Percentiles rank a stretch among this genome's conserved stretches.
Evolutionary conservation across 2,329 filamentous ascomycete species (phyloP).

Genomic region (Ceratocystis cubensis): DNA sequence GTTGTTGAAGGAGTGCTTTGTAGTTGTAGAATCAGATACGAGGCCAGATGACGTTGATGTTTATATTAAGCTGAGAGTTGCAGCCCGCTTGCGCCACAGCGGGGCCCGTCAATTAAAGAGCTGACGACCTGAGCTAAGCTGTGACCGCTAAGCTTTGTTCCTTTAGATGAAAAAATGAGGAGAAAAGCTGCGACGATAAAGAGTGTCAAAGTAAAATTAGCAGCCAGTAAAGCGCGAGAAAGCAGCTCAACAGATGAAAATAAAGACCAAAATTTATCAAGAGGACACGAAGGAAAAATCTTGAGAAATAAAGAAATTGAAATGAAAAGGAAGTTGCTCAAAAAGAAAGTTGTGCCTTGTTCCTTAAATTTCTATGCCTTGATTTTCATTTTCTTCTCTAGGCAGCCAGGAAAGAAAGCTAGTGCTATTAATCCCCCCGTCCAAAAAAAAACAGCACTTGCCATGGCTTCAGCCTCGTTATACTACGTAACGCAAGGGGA

Average conservation of each 20-base stretch:
- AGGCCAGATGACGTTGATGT: constrained; percentile 4
- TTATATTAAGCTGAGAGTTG: not conserved
- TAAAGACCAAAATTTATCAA: not conserved
- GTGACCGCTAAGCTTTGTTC: not conserved
- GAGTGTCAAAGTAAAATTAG: not conserved
- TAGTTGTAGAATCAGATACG: constrained; percentile 19
- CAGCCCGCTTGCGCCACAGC: constrained; percentile 12
- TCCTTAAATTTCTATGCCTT: not conserved
- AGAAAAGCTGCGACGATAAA: not conserved
- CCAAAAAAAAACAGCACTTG: not conserved
- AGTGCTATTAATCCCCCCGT: too few species aligned
- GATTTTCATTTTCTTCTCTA: not conserved
- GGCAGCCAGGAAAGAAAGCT: not conserved
- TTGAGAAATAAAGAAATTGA: not conserved
- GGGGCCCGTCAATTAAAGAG: constrained; percentile 12
- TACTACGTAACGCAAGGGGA: not conserved
- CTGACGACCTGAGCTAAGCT: not conserved
- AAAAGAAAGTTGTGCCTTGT: not conserved
- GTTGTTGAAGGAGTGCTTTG: not conserved
- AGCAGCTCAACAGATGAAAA: not conserved
- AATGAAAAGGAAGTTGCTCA: not conserved
- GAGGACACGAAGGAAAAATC: not conserved
- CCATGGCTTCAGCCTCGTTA: not conserved
- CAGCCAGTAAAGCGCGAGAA: not conserved
- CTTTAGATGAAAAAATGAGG: not conserved